These are phyloP conservation scores for Amanita rimosa DNA, from an alignment of 768 basidiomycete genomes.

Conservation along the genomic window DNA sequence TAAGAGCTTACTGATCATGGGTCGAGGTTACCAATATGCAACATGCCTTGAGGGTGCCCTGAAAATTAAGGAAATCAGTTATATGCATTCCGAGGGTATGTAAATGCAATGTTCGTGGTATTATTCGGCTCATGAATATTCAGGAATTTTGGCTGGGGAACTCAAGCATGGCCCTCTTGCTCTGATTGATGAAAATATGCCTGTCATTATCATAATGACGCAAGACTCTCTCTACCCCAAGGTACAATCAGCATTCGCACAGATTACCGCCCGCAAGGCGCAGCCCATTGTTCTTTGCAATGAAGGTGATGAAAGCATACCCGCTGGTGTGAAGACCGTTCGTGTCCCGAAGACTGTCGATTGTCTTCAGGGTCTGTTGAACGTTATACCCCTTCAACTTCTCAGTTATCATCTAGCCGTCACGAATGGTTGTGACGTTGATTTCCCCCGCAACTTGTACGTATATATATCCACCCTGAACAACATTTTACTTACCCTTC, in stretches of 20 bases:
- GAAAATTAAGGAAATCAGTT: conserved; percentile 99
- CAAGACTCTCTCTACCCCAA: conserved; percentile 97
- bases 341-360: conserved; percentile 93
- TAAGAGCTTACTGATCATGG: conserved; percentile 91
- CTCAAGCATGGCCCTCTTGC: conserved; percentile 98
- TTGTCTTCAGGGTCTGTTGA: conserved; percentile 89
- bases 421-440: conserved; percentile 93
- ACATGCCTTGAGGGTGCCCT: conserved; percentile 97
- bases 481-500: conserved; percentile 3
- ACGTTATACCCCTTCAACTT: conserved; percentile 93
- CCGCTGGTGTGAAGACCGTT: conserved; percentile 71
- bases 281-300: conserved; percentile 93
- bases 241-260: conserved; percentile 91
- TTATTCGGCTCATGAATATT: conserved; percentile 6
- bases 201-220: conserved; percentile 99
- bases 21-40: conserved; percentile 94
- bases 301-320: conserved; percentile 77
- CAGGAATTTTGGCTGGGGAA: conserved; percentile 93
- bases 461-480: conserved; percentile 19
- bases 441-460: conserved; percentile 94
- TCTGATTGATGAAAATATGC: conserved; percentile 96
- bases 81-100: conserved; percentile 73
- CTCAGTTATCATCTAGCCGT: conserved; percentile 95
- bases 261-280: conserved; percentile 96
- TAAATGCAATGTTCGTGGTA: conserved; percentile 6